Percentiles rank a stretch among this genome's conserved stretches.
phyloP scores from a whole-genome alignment of 495 filamentous ascomycete species.

The Aspergillus saccharolyticus region DNA sequence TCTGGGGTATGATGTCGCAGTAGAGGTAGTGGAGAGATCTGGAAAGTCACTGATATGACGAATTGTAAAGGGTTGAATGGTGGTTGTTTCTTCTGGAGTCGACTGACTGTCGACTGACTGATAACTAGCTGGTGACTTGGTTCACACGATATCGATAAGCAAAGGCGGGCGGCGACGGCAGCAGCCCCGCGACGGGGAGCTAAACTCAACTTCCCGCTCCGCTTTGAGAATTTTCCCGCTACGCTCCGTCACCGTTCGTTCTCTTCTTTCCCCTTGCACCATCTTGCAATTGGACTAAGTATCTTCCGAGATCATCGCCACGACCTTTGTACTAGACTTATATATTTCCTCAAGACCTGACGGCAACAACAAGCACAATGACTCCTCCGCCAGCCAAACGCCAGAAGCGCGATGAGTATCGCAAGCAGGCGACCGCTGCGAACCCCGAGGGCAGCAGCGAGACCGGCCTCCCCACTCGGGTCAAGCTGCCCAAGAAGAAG shows the following conservation, averaged over 20 bases:
- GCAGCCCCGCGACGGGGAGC: not conserved
- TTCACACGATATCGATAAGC: not conserved
- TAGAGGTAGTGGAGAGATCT: not conserved
- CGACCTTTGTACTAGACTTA: too few species aligned
- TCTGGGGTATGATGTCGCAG: not conserved
- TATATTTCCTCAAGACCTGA: too few species aligned
- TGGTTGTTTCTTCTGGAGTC: too few species aligned
- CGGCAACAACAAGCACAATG: conserved; percentile 33
- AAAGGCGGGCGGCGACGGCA: not conserved
- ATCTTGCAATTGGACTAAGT: not conserved
- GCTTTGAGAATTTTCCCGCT: not conserved
- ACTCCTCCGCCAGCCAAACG: conserved; percentile 54
- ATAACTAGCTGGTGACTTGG: too few species aligned
- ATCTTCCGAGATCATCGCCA: too few species aligned
- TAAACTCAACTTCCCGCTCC: not conserved
- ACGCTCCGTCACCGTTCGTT: not conserved
- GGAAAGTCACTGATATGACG: too few species aligned
- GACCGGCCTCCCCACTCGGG: conserved; percentile 6
- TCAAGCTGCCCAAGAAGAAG: conserved; percentile 77
- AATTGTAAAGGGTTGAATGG: too few species aligned
- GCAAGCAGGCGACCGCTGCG: conserved; percentile 30
- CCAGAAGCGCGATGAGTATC: conserved; percentile 72
- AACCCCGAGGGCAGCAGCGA: conserved; percentile 13
- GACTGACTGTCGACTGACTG: too few species aligned
- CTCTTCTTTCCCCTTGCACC: not conserved